Base-by-base conservation (phyloP, 176 grass and related monocot genomes). In the Aegilops longissima region DNA sequence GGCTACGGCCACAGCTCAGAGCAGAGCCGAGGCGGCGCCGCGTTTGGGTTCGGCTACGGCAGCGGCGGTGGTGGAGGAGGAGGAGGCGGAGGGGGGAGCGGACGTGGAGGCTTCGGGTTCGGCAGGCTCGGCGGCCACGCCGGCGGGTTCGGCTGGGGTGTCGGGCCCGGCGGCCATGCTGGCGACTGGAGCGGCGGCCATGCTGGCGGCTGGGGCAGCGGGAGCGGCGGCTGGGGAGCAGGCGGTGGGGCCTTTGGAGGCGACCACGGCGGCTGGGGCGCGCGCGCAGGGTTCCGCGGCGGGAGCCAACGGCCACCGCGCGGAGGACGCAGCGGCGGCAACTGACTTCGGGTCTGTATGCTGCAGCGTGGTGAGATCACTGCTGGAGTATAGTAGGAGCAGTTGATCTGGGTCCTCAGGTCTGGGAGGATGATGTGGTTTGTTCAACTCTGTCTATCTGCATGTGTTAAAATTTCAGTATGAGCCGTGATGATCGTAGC, bases 1-100 rank as follows among this genome's bases (percentile, higher is more conserved):
- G 93, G 89, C 24, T 93, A 84, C 24, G 91, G 95, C 20, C 90
- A 90, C 45, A 91, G 89, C 76, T 92, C 91, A 17, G 78, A 83
- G 80, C 80, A 85, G 24, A 72, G 45, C 39, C 59, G 79, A 11
- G 78, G 88, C 40, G 82, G 76, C 47, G 61, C 61, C 54, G 88
- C 88, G 20, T 86, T 78, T 24, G 95, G 88, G 38, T 92, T 83
- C 45, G 90, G 76, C 52, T 87, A 61, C 66, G 87, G 88, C 38
- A 70, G 82, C 56, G 62, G 83, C 27, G 82, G 89, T 0, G 85
- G 84, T 0, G 58, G 33, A 45, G 44, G 45, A 21, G 77, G 82
- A 1, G 70, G 79, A 0, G 79, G 80, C 1, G 61, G 88, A 11
- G 83, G 86, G 1, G 87, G 87, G 0, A 54, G 87, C 31, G 87